A percentile compares a stretch with the other conserved stretches of the same genome.
These are phyloP conservation scores for Yamadazyma kitorensis DNA, from an alignment of 805 yeast species.

Conservation along the genomic window DNA sequence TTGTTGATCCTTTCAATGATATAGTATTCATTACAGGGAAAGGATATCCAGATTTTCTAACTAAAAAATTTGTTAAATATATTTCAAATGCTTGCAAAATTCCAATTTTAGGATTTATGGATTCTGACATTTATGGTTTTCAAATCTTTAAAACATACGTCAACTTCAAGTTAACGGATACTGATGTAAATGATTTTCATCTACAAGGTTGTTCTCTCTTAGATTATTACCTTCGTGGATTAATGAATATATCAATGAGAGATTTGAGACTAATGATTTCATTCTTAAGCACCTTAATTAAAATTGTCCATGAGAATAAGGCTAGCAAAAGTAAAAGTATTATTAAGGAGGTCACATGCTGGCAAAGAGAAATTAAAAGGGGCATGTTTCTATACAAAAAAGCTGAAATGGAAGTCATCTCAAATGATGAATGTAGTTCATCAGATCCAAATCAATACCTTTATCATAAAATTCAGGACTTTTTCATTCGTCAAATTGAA, in stretches of 20 bases:
- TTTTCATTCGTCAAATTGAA: too few species aligned
- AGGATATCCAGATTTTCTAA: conserved; percentile 63
- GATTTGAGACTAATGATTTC: conserved; percentile 20
- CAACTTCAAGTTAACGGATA: conserved; percentile 12
- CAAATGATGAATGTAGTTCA: too few species aligned
- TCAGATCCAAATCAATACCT: too few species aligned
- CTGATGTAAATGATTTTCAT: conserved; percentile 1
- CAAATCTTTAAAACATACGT: conserved; percentile 45
- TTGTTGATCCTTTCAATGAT: not conserved
- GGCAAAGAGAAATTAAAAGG: conserved; percentile 51
- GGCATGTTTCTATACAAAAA: conserved; percentile 50
- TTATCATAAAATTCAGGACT: too few species aligned
- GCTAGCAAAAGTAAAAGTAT: too few species aligned
- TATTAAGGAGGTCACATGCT: conserved; percentile 3
- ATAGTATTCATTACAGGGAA: conserved; percentile 52
- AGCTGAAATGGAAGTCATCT: conserved; percentile 61
- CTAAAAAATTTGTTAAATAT: conserved; percentile 39
- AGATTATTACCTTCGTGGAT: conserved; percentile 31
- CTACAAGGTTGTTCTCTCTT: conserved; percentile 39
- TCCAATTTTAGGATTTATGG: conserved; percentile 50
- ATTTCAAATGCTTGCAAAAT: conserved; percentile 20
- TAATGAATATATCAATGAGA: conserved; percentile 19
- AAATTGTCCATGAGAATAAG: too few species aligned
- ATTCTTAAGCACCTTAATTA: too few species aligned
- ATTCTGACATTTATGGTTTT: conserved; percentile 65